Base-by-base conservation (phyloP, 768 basidiomycete species). In the Rubroboletus pulcherrimus region DNA sequence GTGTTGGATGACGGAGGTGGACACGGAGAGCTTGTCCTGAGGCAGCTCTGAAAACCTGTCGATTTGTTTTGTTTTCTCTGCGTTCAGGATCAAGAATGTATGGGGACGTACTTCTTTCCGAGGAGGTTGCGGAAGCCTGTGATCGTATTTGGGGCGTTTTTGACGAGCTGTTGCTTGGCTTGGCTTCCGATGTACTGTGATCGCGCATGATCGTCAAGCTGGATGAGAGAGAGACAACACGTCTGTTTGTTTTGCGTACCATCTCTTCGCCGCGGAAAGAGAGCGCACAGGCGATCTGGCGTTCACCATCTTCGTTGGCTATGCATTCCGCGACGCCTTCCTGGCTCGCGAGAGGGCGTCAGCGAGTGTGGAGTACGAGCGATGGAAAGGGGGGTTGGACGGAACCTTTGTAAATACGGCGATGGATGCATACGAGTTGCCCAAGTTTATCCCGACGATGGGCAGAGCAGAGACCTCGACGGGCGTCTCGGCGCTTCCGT, bases 251-350 rank as follows among this genome's bases (percentile, higher is more conserved):
- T 12, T 7, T n/a, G 78, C 88, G 63, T 66, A 93, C 94, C 69
- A 88, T 85, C 71, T 98, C 90, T 71, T 96, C 91, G 29, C 93
- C 93, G 39, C 84, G 83, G 71, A 96, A 98, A 0, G 94, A 84
- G 52, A 98, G 78, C 29, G 93, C 93, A 68, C 91, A 93, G 0
- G 93, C 93, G 65, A 99, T 98, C 75, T 99, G 96, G 33, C 97
- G 87, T 69, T 98, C 96, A 31, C 97, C 96, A 69, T 98, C 96
- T 69, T 98, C 95, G 70, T 98, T 98, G 6, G 95, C 97, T 57
- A 98, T 98, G 69, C 92, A 96, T 67, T 94, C 91, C 41, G 95
- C 87, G 31, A 89, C 77, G 12, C 91, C 91, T 73, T 97, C 93
- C 93, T 95, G 59, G 34, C 31, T 53, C 49, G 26, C 26, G 24